phyloP scores from a whole-genome alignment of 148 eudicot species.

The Diospyros kaki region DNA sequence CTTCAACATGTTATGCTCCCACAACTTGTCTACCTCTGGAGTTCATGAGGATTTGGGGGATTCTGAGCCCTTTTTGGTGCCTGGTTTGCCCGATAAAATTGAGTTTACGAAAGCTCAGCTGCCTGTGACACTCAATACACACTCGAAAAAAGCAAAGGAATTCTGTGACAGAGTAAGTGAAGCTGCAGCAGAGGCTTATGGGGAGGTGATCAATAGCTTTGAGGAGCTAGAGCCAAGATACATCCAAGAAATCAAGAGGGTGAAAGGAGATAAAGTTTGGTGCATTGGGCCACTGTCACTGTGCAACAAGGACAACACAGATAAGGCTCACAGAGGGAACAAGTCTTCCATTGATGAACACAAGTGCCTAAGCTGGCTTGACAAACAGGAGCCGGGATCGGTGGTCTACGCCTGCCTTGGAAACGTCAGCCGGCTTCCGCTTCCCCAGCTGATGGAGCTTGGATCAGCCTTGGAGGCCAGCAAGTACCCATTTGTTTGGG shows the following conservation, averaged over 20 bases:
- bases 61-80: constrained; percentile 30
- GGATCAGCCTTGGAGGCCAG: constrained; percentile 37
- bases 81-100: constrained; percentile 36
- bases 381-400: constrained; percentile 18
- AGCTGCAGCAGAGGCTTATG: constrained; percentile 26
- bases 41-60: constrained; percentile 3
- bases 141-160: constrained; percentile 5
- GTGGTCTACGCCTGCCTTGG: constrained; percentile 31
- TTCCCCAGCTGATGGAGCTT: constrained; percentile 32
- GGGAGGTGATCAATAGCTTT: constrained; percentile 29
- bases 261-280: constrained; percentile 24
- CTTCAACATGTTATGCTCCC: constrained; percentile 8
- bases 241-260: constrained; percentile 12
- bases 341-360: constrained; percentile 19
- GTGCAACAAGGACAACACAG: constrained; percentile 18
- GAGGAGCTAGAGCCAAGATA: constrained; percentile 29
- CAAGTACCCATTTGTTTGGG: constrained; percentile 40
- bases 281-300: constrained; percentile 29
- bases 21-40: constrained; percentile 18
- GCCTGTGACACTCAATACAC: constrained; percentile 28
- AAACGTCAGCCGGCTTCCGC: not conserved
- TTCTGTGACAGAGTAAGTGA: constrained; percentile 6
- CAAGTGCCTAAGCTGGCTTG: constrained; percentile 37
- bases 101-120: constrained; percentile 33
- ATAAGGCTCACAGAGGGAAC: constrained; percentile 31